These are phyloP conservation scores for Hypoxylon trugodes DNA, from an alignment of 495 filamentous ascomycete genomes.

Conservation along the genomic window DNA sequence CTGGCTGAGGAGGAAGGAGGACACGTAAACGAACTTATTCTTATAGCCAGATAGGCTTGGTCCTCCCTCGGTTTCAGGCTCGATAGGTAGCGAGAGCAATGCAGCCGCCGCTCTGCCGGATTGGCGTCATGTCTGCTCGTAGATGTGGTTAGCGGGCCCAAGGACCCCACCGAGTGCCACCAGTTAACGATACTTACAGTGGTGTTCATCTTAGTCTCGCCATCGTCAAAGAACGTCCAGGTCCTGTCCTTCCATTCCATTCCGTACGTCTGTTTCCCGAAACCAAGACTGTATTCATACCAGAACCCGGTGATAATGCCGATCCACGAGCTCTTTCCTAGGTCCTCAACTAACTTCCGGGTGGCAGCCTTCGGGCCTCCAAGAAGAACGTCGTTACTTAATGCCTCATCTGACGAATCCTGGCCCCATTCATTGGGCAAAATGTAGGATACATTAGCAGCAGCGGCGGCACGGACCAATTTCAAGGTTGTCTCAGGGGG, in stretches of 20 bases:
- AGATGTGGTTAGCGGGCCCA: constrained; percentile 9
- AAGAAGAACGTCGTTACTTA: constrained; percentile 27
- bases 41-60: constrained; percentile 46
- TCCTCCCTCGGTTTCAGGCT: constrained; percentile 53
- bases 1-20: constrained; percentile 55
- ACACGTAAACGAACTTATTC: constrained; percentile 55
- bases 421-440: constrained; percentile 66
- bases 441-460: constrained; percentile 66
- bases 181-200: constrained; percentile 28
- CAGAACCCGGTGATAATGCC: constrained; percentile 54
- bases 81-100: constrained; percentile 47
- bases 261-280: constrained; percentile 37
- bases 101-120: constrained; percentile 48
- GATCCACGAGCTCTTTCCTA: constrained; percentile 61
- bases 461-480: constrained; percentile 66
- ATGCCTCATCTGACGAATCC: constrained; percentile 43
- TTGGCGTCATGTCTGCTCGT: constrained; percentile 51
- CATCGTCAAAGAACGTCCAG: constrained; percentile 47
- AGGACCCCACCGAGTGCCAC: background rate
- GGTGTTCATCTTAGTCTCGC: constrained; percentile 45
- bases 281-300: constrained; percentile 51
- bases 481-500: constrained; percentile 27
- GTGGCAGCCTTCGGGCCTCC: background rate
- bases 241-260: constrained; percentile 44
- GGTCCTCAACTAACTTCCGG: constrained; percentile 47